Base-by-base conservation (phyloP, 352 stramenopile genomes). In the Phytophthora constricta region DNA sequence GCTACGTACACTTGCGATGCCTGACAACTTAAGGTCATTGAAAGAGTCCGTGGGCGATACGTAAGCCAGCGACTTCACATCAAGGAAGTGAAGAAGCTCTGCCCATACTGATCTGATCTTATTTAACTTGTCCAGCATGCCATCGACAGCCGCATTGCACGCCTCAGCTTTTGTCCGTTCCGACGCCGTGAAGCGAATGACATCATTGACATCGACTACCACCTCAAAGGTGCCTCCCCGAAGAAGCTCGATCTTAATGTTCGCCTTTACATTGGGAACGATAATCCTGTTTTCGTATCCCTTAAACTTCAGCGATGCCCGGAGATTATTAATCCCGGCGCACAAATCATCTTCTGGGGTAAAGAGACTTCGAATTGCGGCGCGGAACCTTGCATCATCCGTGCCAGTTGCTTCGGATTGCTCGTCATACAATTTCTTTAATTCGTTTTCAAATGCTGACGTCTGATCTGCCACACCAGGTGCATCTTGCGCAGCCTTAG, bases 351-450 rank as follows among this genome's bases (percentile, higher is more conserved):
- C 83, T 34, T 58, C 49, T 31, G 76, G 74, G 14, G 84, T 95
- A 54, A 95, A 93, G 2, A 95, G 63, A 75, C 87, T 92, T 31
- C 87, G 80, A 28, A 95, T 87, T 23, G 79, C 68, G 7, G 87
- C 87, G 8, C 87, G 83, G 33, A 92, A 89, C 58, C 68, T 79
- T 2, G 74, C 76, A 39, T 91, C 85, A 58, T 91, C 79, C 0
- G 79, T 64, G 1, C 16, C 23, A 19, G 39, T 50, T 5, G 54
- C 73, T 52, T 95, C 87, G 0, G 78, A 86, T 13, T 70, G 57
- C 5, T 89, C 54, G 28, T 81, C 70, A 47, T 95, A 95, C 2
- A 67, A 43, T 13, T 72, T 68, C 1, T 69, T 60, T 27, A 92
- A 61, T 34, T 83, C 64, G 1, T 54, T 64, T 5, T 80, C 65